Percentiles rank a stretch among this genome's conserved stretches.
These are phyloP conservation scores for Termitomyces sp. DNA, from an alignment of 768 basidiomycete genomes.

Conservation along the genomic window DNA sequence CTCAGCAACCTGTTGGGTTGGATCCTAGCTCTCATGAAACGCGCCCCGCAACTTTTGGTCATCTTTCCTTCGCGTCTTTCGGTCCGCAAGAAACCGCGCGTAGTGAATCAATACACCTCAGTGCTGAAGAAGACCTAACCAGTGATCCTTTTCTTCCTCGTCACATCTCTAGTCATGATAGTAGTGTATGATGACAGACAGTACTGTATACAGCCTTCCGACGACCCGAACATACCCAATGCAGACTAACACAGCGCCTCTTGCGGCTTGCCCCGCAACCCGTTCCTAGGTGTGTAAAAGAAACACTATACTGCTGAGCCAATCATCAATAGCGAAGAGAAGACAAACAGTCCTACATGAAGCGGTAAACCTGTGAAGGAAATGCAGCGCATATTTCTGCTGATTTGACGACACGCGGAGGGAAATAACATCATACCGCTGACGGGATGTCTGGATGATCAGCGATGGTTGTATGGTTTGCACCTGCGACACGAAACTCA, in stretches of 20 bases:
- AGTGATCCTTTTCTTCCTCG: no score
- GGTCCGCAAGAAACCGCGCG: no score
- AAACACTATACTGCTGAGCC: neutral
- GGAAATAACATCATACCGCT: conserved; percentile 10
- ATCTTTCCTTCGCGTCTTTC: no score
- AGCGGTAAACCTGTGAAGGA: conserved; percentile 13
- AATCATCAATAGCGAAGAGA: neutral
- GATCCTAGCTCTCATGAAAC: no score
- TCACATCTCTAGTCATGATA: no score
- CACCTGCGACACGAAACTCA: neutral
- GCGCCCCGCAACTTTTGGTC: no score
- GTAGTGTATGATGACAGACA: no score
- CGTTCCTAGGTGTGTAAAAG: conserved; percentile 10
- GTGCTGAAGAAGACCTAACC: no score
- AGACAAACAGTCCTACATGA: conserved; percentile 11
- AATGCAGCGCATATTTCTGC: conserved; percentile 20
- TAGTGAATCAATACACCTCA: no score
- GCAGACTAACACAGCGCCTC: conserved; percentile 3
- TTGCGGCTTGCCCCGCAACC: conserved; percentile 15
- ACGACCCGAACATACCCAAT: conserved; percentile 17
- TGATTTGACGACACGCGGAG: conserved; percentile 14
- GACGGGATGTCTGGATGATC: conserved; percentile 10
- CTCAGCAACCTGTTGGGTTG: no score
- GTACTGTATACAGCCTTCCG: no score
- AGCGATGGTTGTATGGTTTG: conserved; percentile 11